Evolutionary conservation across 2,329 filamentous ascomycete genomes (phyloP).

Genomic region (Pseudocercospora macadamiae): DNA sequence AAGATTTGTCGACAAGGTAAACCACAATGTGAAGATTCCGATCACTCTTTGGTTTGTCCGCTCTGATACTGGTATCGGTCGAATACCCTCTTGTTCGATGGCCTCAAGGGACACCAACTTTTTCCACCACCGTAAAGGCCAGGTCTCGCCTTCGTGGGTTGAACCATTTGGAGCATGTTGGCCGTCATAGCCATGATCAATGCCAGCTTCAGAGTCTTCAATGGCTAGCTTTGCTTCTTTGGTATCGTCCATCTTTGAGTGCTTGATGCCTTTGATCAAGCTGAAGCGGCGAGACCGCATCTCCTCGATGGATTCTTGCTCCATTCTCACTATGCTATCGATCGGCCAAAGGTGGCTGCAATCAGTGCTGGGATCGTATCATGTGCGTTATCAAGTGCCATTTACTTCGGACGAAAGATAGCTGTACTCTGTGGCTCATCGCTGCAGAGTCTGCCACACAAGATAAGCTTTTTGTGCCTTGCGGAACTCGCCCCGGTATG

Average conservation of each 20-base stretch:
- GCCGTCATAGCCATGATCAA: neutral
- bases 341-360: neutral
- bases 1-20: constrained; percentile 60
- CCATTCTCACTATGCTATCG: neutral
- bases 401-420: constrained; percentile 3
- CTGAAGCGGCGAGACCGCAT: neutral
- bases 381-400: too few relatives aligned
- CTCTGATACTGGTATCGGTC: constrained; percentile 58
- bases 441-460: neutral
- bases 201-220: neutral
- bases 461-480: neutral
- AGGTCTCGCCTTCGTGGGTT: too few relatives aligned
- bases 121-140: constrained; percentile 2
- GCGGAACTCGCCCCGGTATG: neutral
- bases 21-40: constrained; percentile 65
- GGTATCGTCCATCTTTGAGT: neutral
- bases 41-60: constrained; percentile 57
- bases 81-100: constrained; percentile 47
- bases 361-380: neutral
- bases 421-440: neutral
- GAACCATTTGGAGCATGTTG: neutral
- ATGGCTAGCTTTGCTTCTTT: neutral
- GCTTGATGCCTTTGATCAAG: constrained; percentile 7
- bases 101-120: constrained; percentile 9
- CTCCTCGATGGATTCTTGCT: neutral